Evolutionary conservation across 192 early-diverging fungal genomes (phyloP), one percentile per base, ranked within the genome.

Genomic region (Entomortierella lignicola): DNA sequence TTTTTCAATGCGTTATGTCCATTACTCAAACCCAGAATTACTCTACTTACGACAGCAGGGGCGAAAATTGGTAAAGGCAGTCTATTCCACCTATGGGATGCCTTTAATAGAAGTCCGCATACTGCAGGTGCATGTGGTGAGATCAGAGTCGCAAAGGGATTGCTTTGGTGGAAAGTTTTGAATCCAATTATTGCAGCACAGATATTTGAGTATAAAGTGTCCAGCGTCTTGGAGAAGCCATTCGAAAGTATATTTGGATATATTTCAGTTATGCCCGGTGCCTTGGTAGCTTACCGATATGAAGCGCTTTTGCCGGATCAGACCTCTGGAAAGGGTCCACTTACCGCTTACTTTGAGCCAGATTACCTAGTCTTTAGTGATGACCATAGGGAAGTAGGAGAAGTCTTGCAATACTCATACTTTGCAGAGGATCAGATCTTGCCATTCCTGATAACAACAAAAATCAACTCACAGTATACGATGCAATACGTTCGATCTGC

Each of bases 401-500:
- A 79, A 37, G 75, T 79, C 4, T 32, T 79, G 0, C 43, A 70
- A 26, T 79, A 79, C 32, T 79, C 75, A 0, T 79, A 70, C 50
- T 79, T 79, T 52, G 67, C 75, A n/a, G 75, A 79, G 43, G 75
- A 79, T 32, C 75, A 79, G 63, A 70, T 79, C 50, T n/a, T 79
- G 50, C 75, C 75, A 0, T 79, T 79, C 26, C 23, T 79, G 21
- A 51, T 79, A 56, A 65, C 68, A 21, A 79, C 75, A 18, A 23
- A 67, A 20, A 50, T 7, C 12, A 69, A 65, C 42, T 53, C 62
- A 10, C 62, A 59, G 23, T 57, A 79, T 31, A 79, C 75, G 12
- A 79, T 79, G 75, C 75, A 79, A 27, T 79, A 70, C 20, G 75
- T 79, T 17, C 60, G 62, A 8, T 79, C 75, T 13, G 75, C 75